These are phyloP conservation scores for Mycena leptocephala DNA, from an alignment of 768 basidiomycete species.

Conservation along the genomic window DNA sequence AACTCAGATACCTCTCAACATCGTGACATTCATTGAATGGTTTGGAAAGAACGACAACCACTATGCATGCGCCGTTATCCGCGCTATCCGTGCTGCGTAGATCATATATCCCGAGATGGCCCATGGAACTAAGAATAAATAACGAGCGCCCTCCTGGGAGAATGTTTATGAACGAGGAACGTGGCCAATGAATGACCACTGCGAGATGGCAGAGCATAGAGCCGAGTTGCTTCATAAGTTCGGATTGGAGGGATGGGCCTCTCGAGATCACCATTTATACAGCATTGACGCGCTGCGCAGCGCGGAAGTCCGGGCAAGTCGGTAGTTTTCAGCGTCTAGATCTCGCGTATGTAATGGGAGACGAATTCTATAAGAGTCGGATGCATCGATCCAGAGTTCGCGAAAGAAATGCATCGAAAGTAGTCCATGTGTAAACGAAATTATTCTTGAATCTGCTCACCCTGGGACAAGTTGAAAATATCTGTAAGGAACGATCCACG, in stretches of 20 bases:
- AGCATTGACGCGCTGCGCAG: conserved; percentile 19
- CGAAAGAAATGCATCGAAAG: conserved; percentile 21
- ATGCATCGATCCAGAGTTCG: conserved; percentile 22
- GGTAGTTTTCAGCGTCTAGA: conserved; percentile 33
- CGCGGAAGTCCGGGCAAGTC: conserved; percentile 8
- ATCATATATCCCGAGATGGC: conserved; percentile 31
- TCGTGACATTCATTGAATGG: conserved; percentile 2
- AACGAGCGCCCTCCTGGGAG: conserved; percentile 32
- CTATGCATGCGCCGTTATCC: conserved; percentile 28
- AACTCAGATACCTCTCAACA: conserved; percentile 6
- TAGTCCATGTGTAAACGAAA: not conserved
- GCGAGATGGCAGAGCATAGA: conserved; percentile 29
- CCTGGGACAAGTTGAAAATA: conserved; percentile 23
- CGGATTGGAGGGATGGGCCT: conserved; percentile 14
- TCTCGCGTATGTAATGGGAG: conserved; percentile 27
- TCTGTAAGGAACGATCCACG: conserved; percentile 17
- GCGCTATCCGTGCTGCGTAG: conserved; percentile 21
- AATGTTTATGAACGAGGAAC: conserved; percentile 24
- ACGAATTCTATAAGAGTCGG: conserved; percentile 20
- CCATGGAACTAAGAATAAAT: conserved; percentile 27
- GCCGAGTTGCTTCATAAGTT: conserved; percentile 11
- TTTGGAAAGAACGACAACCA: conserved; percentile 21
- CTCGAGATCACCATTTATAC: not conserved
- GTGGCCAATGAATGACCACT: conserved; percentile 22
- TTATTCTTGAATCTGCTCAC: not conserved